These are phyloP conservation scores for Citrus medica DNA, from an alignment of 345 rosid genomes.

Conservation along the genomic window DNA sequence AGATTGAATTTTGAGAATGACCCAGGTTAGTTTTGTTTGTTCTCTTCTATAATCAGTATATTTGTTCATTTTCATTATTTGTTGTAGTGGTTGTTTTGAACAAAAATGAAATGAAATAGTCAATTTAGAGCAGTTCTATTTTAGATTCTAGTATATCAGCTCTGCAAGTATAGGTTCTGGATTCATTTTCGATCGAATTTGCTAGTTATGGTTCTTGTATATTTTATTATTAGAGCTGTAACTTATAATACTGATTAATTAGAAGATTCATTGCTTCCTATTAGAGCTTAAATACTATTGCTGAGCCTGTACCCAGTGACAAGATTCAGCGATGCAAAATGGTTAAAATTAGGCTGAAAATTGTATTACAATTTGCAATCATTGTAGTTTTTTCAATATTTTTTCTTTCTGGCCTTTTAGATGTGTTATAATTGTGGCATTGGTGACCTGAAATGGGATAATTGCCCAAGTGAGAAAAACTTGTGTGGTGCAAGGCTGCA, in stretches of 20 bases:
- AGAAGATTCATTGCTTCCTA: background rate
- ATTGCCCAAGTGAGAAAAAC: background rate
- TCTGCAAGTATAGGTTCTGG: background rate
- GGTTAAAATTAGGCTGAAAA: background rate
- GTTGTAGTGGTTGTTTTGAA: background rate
- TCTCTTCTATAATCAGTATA: background rate
- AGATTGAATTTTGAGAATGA: background rate
- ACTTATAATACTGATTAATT: background rate
- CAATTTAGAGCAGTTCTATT: background rate
- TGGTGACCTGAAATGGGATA: background rate
- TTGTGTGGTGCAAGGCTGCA: background rate
- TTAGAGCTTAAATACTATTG: background rate
- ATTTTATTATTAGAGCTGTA: background rate
- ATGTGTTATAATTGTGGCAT: background rate
- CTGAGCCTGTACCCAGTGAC: background rate
- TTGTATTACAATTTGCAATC: background rate
- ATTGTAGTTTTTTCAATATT: background rate
- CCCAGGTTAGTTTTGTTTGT: background rate
- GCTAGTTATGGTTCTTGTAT: background rate
- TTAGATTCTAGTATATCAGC: background rate
- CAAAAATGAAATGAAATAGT: background rate
- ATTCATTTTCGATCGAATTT: background rate
- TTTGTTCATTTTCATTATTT: background rate
- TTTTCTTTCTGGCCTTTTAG: background rate
- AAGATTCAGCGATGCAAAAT: background rate